Evolutionary conservation across 2,329 filamentous ascomycete genomes (phyloP), one percentile per base, ranked within the genome.

Genomic region (Fusarium neocosmosporiellum): DNA sequence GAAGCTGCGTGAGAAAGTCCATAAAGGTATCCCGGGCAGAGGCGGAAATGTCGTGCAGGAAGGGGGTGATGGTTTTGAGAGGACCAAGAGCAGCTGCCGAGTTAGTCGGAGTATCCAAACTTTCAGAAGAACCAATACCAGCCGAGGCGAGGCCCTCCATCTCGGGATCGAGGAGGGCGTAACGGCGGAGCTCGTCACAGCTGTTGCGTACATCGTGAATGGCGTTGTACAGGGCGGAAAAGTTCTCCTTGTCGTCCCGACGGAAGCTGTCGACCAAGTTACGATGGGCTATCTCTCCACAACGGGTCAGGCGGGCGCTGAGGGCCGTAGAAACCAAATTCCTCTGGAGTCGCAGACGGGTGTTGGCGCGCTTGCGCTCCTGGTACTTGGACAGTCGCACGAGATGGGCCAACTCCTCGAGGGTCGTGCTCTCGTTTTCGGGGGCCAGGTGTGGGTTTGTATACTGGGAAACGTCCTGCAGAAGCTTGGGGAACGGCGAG

Each of bases 301-400:
- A 94, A 73, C 92, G 89, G 75, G 91, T 91, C 79, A 96, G 85
- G 65, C 94, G 92, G 68, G 92, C 90, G 73, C 91, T 94, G 67
- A 95, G 85, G 41, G 93, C 93, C 48, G 92, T 93, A 22, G 92
- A 93, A 61, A 95, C 89, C 69, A 95, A 85, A 78, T 89, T 93
- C 78, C 92, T 88, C 80, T 95, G 92, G 61, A 96, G 87, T 65
- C 93, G 91, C 73, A 93, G 86, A 74, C 93, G 88, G 53, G 91
- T 93, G 79, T 92, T 91, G 73, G 89, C 87, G 83, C 93, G 90
- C 86, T 94, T 93, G 86, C 92, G 92, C 86, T 94, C 92, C 83
- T 96, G 93, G 80, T 95, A 94, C 78, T 91, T 93, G 80, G 93
- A 93, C 70, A 95, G 85, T 69, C 93, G 90, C 73, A 94, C 92